Percentiles rank a stretch among this genome's conserved stretches.
These are phyloP conservation scores for Polygonum aviculare DNA, from an alignment of 148 eudicot genomes.

Conservation along the genomic window DNA sequence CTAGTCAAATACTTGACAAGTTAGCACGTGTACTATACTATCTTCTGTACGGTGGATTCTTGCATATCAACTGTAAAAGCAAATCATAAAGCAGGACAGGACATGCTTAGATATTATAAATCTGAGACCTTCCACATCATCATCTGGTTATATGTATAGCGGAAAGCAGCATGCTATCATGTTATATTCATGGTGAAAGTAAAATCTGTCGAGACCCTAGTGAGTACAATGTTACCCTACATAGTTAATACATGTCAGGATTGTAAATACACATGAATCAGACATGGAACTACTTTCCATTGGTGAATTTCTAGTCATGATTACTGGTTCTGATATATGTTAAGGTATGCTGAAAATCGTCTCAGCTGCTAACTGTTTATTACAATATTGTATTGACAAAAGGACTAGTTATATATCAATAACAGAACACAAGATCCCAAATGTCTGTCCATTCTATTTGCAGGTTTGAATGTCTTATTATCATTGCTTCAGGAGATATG, in stretches of 20 bases:
- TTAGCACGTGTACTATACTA: background rate
- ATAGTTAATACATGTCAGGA: background rate
- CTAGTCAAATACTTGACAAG: background rate
- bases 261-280: background rate
- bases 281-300: background rate
- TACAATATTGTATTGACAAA: background rate
- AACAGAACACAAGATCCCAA: background rate
- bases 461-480: background rate
- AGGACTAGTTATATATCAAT: background rate
- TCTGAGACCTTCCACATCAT: background rate
- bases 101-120: background rate
- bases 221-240: background rate
- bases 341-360: background rate
- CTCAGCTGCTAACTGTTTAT: background rate
- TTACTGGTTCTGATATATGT: background rate
- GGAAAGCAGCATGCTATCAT: background rate
- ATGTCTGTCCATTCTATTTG: background rate
- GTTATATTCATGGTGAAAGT: background rate
- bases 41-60: background rate
- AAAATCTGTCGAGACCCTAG: background rate
- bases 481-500: background rate
- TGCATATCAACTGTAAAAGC: background rate
- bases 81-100: background rate
- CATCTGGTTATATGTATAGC: background rate
- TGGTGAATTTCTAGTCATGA: background rate